Evolutionary conservation across 768 basidiomycete genomes (phyloP).

Genomic region (button mushroom (Agaricus bisporus)): DNA sequence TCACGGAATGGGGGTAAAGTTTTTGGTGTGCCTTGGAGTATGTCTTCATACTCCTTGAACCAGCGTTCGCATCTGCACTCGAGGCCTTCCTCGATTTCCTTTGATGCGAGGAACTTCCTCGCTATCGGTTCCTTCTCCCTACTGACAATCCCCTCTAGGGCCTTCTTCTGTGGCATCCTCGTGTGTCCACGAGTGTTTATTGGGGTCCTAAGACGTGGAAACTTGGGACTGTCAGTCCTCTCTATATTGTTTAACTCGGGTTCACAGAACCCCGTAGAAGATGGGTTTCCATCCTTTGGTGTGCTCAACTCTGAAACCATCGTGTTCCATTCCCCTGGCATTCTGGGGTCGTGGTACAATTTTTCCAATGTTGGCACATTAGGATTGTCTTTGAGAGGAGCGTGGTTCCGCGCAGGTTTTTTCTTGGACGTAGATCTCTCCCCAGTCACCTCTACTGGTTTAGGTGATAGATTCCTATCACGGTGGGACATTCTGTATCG

Average conservation of each 20-base stretch:
- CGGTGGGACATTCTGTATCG: too few species aligned
- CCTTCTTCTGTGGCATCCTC: too few species aligned
- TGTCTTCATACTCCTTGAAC: constrained; percentile 17
- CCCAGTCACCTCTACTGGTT: too few species aligned
- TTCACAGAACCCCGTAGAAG: neutral
- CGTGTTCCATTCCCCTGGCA: constrained; percentile 19
- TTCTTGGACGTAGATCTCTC: neutral
- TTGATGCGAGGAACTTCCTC: neutral
- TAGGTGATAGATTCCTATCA: too few species aligned
- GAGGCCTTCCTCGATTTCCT: neutral
- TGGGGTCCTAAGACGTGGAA: neutral
- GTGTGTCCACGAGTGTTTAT: neutral
- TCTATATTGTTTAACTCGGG: neutral
- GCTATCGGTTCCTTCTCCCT: neutral
- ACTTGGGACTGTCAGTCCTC: neutral
- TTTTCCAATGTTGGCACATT: neutral
- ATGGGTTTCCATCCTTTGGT: neutral
- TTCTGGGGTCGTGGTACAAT: constrained; percentile 14
- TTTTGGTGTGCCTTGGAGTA: constrained; percentile 16
- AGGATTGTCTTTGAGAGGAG: neutral
- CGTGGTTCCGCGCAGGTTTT: neutral
- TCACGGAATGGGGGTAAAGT: constrained; percentile 26
- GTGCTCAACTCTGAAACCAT: neutral
- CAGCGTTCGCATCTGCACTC: constrained; percentile 10
- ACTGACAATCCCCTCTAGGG: neutral